phyloP scores from a whole-genome alignment of 164 flowering plant species.

The Nelumbo lutea region DNA sequence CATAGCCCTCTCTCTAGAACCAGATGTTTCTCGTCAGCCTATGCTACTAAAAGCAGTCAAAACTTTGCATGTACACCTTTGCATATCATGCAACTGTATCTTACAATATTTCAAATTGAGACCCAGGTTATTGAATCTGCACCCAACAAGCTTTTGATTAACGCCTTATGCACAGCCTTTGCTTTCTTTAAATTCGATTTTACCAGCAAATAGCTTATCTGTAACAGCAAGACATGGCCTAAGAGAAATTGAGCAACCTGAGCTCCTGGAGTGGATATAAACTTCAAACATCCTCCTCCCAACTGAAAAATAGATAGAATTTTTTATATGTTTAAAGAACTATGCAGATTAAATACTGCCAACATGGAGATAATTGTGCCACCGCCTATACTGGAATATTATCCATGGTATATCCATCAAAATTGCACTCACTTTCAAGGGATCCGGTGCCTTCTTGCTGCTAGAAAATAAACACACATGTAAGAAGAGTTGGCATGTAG shows the following conservation, averaged over 20 bases:
- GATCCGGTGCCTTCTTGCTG: slow-evolving; percentile 55
- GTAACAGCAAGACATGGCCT: neutral
- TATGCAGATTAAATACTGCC: slow-evolving; percentile 26
- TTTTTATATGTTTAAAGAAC: slow-evolving; percentile 9
- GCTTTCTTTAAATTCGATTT: no score
- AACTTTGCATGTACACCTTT: slow-evolving; percentile 35
- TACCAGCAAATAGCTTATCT: neutral
- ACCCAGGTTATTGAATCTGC: neutral
- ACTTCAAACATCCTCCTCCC: neutral
- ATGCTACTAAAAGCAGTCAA: slow-evolving; percentile 30
- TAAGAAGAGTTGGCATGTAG: neutral
- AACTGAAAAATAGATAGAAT: neutral
- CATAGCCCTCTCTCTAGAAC: slow-evolving; percentile 11
- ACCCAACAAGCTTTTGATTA: neutral
- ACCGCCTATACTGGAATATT: slow-evolving; percentile 47
- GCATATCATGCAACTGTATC: slow-evolving; percentile 28
- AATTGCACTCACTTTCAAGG: slow-evolving; percentile 49
- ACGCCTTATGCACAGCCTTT: no score
- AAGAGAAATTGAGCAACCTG: neutral
- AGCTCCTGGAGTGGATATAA: neutral
- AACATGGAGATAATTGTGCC: neutral
- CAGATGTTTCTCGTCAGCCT: slow-evolving; percentile 19
- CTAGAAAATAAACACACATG: slow-evolving; percentile 18
- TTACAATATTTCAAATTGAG: slow-evolving; percentile 12
- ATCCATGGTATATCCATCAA: slow-evolving; percentile 62